These are phyloP conservation scores for Trypanosoma rangeli DNA, from an alignment of 208 protist species.

Conservation along the genomic window DNA sequence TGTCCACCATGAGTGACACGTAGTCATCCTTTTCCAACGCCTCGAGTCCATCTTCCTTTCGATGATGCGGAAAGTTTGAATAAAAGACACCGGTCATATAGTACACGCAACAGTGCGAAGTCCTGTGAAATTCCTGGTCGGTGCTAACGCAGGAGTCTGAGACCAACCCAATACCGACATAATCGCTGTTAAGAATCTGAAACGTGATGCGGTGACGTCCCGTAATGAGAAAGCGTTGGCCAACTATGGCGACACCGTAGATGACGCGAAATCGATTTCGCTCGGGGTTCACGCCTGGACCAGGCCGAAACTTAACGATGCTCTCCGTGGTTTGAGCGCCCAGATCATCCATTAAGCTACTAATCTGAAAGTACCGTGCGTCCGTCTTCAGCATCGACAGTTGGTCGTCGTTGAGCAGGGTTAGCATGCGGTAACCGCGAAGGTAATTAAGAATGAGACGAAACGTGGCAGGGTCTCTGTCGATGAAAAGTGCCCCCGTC, in stretches of 20 bases:
- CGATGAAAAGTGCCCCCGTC: slow-evolving; percentile 71
- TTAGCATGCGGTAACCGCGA: slow-evolving; percentile 73
- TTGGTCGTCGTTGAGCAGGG: slow-evolving; percentile 64
- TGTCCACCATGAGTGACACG: slow-evolving; percentile 75
- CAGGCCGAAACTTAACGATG: slow-evolving; percentile 42
- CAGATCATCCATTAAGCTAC: slow-evolving; percentile 50
- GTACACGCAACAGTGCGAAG: slow-evolving; percentile 85
- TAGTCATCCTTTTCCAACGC: slow-evolving; percentile 70
- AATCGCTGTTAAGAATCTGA: slow-evolving; percentile 71
- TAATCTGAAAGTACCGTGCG: slow-evolving; percentile 76
- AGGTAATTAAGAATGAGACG: slow-evolving; percentile 83
- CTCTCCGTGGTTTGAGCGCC: slow-evolving; percentile 32
- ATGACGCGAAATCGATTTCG: slow-evolving; percentile 76
- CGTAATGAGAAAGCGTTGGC: slow-evolving; percentile 71
- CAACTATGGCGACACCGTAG: slow-evolving; percentile 81
- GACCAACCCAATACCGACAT: slow-evolving; percentile 88
- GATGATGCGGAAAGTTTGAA: slow-evolving; percentile 86
- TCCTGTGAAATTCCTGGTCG: slow-evolving; percentile 90
- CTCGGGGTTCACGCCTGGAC: slow-evolving; percentile 76
- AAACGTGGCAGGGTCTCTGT: slow-evolving; percentile 84
- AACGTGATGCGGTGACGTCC: slow-evolving; percentile 83
- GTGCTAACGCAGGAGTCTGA: slow-evolving; percentile 74
- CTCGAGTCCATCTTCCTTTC: slow-evolving; percentile 86
- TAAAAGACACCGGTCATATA: slow-evolving; percentile 94
- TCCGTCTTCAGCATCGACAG: slow-evolving; percentile 66